A percentile compares a stretch with the other conserved stretches of the same genome.
Conservation (phyloP, 345 rosid genomes). For the Turnera subulata region DNA sequence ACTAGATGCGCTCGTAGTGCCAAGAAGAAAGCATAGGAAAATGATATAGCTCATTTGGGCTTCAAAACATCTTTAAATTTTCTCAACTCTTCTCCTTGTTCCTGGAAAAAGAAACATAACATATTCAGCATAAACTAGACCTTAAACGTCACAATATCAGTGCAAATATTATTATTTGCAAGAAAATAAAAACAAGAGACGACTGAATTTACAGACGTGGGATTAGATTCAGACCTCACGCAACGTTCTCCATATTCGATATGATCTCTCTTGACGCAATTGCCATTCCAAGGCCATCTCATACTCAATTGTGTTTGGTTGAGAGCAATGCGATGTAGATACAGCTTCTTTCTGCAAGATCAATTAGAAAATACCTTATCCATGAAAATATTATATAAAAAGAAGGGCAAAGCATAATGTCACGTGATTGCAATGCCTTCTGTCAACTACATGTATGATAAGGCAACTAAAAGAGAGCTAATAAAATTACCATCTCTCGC, state of each 20-base stretch:
- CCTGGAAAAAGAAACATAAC: constrained; percentile 32
- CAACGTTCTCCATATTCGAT: constrained; percentile 29
- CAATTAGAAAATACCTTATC: background rate
- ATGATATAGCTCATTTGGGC: constrained; percentile 30
- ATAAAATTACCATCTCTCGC: constrained; percentile 47
- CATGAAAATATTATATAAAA: background rate
- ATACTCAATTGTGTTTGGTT: constrained; percentile 77
- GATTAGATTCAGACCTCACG: constrained; percentile 36
- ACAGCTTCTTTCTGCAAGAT: constrained; percentile 60
- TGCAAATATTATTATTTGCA: background rate
- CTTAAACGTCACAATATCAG: constrained; percentile 10
- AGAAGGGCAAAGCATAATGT: no score
- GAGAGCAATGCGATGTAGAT: constrained; percentile 87
- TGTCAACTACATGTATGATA: background rate
- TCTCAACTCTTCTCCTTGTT: constrained; percentile 48
- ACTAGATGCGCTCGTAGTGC: no score
- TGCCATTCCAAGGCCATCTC: constrained; percentile 91
- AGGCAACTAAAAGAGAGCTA: no score
- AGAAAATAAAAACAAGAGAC: constrained; percentile 1
- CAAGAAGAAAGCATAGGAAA: background rate
- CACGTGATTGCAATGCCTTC: no score
- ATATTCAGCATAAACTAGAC: background rate
- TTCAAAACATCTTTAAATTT: constrained; percentile 38
- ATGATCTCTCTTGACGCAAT: constrained; percentile 45
- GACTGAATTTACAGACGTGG: background rate